These are phyloP conservation scores for Leucaena leucocephala DNA, from an alignment of 306 rosid species.

Conservation along the genomic window DNA sequence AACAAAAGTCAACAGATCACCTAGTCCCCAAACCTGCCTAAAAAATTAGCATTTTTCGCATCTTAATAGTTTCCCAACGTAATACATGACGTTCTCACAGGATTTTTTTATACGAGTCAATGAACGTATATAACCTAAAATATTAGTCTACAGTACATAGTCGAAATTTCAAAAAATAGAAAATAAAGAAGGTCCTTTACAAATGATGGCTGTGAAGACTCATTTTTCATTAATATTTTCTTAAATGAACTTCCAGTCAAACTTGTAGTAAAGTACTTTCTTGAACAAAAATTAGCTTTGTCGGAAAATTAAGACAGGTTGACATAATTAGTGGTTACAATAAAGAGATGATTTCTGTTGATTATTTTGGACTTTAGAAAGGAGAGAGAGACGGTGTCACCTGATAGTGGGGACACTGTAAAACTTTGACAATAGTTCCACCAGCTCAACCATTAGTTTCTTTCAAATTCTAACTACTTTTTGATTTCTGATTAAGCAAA, in stretches of 20 bases:
- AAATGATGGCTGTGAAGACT: constrained; percentile 36
- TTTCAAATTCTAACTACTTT: constrained; percentile 19
- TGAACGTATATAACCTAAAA: not conserved
- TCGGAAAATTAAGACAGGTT: constrained; percentile 15
- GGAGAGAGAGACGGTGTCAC: constrained; percentile 35
- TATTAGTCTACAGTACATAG: not conserved
- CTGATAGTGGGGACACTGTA: constrained; percentile 35
- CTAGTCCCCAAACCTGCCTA: not conserved
- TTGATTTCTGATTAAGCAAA: not conserved
- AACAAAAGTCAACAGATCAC: not conserved
- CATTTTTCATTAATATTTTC: not conserved
- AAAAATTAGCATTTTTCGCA: not conserved
- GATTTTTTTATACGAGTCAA: not conserved
- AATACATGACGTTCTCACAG: not conserved
- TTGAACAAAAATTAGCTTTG: constrained; percentile 33
- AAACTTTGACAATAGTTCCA: constrained; percentile 29
- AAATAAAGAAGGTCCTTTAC: not conserved
- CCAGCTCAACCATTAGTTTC: constrained; percentile 32
- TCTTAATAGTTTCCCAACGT: not conserved
- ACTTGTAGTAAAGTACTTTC: constrained; percentile 35
- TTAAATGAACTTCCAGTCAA: constrained; percentile 21
- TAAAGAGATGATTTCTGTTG: constrained; percentile 35
- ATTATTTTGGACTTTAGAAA: constrained; percentile 34
- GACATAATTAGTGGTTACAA: constrained; percentile 39
- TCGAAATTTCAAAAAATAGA: not conserved